Evolutionary conservation across 2,329 filamentous ascomycete genomes (phyloP).

Genomic region (Aspergillus costaricaensis): DNA sequence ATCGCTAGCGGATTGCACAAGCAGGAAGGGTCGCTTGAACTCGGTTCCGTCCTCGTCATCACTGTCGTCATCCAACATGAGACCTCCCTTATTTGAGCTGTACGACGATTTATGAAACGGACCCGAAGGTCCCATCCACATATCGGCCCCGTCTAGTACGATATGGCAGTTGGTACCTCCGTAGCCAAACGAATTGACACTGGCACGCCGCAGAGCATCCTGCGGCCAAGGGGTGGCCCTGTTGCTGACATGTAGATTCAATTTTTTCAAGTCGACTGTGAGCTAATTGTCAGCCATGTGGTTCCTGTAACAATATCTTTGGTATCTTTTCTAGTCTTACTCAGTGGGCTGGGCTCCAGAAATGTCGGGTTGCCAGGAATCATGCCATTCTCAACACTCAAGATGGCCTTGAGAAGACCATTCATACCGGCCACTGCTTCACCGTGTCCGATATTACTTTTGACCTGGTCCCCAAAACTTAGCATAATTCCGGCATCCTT

Average conservation of each 20-base stretch:
- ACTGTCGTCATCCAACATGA: too few species aligned
- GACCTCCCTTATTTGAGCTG: not conserved
- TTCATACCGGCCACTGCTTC: conserved; percentile 30
- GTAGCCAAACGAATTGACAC: conserved; percentile 28
- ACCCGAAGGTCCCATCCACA: not conserved
- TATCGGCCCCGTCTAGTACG: conserved; percentile 21
- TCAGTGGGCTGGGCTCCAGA: conserved; percentile 19
- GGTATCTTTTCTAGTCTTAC: not conserved
- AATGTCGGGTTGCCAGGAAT: conserved; percentile 34
- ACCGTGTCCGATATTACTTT: conserved; percentile 31
- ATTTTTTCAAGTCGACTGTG: conserved; percentile 22
- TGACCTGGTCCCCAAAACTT: conserved; percentile 15
- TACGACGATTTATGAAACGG: not conserved
- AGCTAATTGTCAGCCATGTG: too few species aligned
- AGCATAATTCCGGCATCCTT: not conserved
- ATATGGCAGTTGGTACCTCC: conserved; percentile 24
- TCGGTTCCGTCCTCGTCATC: too few species aligned
- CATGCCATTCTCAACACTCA: conserved; percentile 27
- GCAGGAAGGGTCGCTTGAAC: conserved; percentile 2
- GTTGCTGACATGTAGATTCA: conserved; percentile 19
- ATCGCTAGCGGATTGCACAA: conserved; percentile 18
- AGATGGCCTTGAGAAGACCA: conserved; percentile 27
- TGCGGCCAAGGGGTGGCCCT: conserved; percentile 21
- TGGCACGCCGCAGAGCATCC: conserved; percentile 11
- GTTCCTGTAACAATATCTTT: too few species aligned